phyloP scores from a whole-genome alignment of 2,329 filamentous ascomycete genomes.

The Aspergillus ustus region DNA sequence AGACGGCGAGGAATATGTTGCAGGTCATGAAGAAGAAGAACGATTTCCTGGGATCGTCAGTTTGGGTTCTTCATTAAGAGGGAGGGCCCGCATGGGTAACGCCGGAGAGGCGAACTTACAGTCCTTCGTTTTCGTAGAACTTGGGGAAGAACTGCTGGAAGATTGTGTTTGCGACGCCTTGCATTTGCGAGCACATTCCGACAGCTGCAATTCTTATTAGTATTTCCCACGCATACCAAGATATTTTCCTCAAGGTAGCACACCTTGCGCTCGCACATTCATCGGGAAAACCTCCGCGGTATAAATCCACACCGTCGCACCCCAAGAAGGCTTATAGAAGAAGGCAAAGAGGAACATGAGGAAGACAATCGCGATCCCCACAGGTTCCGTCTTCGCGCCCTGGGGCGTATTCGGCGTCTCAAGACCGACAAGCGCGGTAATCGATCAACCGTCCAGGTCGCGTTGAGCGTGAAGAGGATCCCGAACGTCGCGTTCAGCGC shows the following conservation, averaged over 20 bases:
- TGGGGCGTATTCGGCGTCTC: conserved; percentile 57
- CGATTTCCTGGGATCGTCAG: not conserved
- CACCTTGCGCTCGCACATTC: conserved; percentile 71
- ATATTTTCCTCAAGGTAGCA: conserved; percentile 31
- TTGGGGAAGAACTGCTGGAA: conserved; percentile 73
- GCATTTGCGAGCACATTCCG: conserved; percentile 66
- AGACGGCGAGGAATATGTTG: conserved; percentile 53
- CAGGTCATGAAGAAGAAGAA: conserved; percentile 13
- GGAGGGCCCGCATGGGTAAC: conserved; percentile 34
- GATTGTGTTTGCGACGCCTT: conserved; percentile 68
- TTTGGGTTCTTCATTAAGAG: no score
- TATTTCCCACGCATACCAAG: not conserved
- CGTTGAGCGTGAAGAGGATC: conserved; percentile 74
- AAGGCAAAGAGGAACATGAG: conserved; percentile 67
- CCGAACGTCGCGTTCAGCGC: conserved; percentile 74
- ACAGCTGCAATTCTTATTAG: conserved; percentile 50
- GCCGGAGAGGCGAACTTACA: conserved; percentile 59
- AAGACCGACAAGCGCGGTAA: conserved; percentile 63
- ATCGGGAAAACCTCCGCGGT: conserved; percentile 71
- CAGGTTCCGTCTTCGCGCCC: conserved; percentile 61
- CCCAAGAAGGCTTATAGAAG: conserved; percentile 69
- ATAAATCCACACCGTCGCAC: conserved; percentile 73
- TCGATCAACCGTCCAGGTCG: conserved; percentile 73
- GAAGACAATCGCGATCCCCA: conserved; percentile 67
- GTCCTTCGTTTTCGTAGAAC: conserved; percentile 64